Conservation (phyloP, 2,329 filamentous ascomycete genomes). For the Pyricularia pennisetigena region DNA sequence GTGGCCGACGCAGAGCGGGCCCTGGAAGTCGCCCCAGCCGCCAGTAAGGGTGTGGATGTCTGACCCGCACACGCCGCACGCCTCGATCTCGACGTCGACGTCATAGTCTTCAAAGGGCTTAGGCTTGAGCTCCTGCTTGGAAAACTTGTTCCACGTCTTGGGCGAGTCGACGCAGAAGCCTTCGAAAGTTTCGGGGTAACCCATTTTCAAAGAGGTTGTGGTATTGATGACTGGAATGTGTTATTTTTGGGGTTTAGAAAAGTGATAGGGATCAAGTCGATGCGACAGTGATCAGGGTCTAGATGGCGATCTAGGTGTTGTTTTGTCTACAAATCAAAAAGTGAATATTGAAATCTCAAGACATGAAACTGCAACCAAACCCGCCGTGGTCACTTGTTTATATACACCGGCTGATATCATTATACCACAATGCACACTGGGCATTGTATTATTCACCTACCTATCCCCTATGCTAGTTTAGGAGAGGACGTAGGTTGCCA, state of each 20-base stretch:
- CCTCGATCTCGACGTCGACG: slow-evolving; percentile 62
- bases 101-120: slow-evolving; percentile 54
- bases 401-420: neutral
- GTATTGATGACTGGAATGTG: neutral
- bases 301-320: neutral
- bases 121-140: slow-evolving; percentile 14
- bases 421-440: neutral
- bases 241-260: neutral
- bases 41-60: slow-evolving; percentile 50
- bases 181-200: slow-evolving; percentile 33
- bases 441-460: neutral
- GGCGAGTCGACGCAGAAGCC: slow-evolving; percentile 32
- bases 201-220: slow-evolving; percentile 18
- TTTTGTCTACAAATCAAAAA: neutral
- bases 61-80: slow-evolving; percentile 52
- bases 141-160: slow-evolving; percentile 30
- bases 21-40: slow-evolving; percentile 36
- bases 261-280: neutral
- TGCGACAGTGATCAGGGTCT: neutral
- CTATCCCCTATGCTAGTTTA: neutral
- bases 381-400: neutral
- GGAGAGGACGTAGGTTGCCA: neutral
- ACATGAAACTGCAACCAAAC: neutral
- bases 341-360: too few relatives aligned
- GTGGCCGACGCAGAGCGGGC: slow-evolving; percentile 45